These are phyloP conservation scores for Pleurotus tuoliensis DNA, from an alignment of 768 basidiomycete genomes.

Conservation along the genomic window DNA sequence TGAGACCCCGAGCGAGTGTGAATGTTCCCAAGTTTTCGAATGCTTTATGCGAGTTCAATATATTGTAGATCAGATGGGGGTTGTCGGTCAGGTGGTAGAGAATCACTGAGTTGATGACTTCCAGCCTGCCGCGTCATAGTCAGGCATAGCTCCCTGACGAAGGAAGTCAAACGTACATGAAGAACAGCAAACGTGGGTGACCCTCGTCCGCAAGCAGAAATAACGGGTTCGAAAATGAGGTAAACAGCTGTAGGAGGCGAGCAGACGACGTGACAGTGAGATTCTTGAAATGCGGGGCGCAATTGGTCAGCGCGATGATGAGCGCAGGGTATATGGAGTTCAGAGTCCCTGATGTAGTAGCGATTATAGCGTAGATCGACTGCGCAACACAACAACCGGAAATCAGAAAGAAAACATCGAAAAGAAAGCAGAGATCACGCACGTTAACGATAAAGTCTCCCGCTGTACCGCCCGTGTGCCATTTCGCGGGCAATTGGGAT, in stretches of 20 bases:
- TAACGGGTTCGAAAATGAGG: slow-evolving; percentile 83
- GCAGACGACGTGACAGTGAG: slow-evolving; percentile 80
- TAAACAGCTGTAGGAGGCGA: slow-evolving; percentile 83
- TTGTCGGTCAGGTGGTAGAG: slow-evolving; percentile 78
- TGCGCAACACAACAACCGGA: slow-evolving; percentile 22
- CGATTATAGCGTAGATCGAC: slow-evolving; percentile 88
- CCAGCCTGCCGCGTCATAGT: slow-evolving; percentile 51
- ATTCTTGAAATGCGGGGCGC: slow-evolving; percentile 81
- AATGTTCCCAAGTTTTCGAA: slow-evolving; percentile 94
- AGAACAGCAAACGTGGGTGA: slow-evolving; percentile 89
- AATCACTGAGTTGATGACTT: slow-evolving; percentile 86
- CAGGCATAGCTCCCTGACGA: not conserved
- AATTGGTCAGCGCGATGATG: slow-evolving; percentile 85
- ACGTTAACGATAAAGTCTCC: slow-evolving; percentile 90
- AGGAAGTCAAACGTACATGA: slow-evolving; percentile 53
- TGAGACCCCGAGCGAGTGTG: slow-evolving; percentile 79
- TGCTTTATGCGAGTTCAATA: slow-evolving; percentile 76
- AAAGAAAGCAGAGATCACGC: slow-evolving; percentile 20
- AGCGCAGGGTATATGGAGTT: slow-evolving; percentile 89
- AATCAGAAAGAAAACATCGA: slow-evolving; percentile 1
- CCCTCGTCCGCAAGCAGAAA: slow-evolving; percentile 94
- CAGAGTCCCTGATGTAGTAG: slow-evolving; percentile 79
- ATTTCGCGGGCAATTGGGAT: slow-evolving; percentile 70
- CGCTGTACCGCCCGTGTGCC: slow-evolving; percentile 65
- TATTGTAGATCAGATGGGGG: slow-evolving; percentile 82